Percentiles rank a stretch among this genome's conserved stretches.
Conservation (phyloP, 345 rosid species). For the Corchorus capsularis region DNA sequence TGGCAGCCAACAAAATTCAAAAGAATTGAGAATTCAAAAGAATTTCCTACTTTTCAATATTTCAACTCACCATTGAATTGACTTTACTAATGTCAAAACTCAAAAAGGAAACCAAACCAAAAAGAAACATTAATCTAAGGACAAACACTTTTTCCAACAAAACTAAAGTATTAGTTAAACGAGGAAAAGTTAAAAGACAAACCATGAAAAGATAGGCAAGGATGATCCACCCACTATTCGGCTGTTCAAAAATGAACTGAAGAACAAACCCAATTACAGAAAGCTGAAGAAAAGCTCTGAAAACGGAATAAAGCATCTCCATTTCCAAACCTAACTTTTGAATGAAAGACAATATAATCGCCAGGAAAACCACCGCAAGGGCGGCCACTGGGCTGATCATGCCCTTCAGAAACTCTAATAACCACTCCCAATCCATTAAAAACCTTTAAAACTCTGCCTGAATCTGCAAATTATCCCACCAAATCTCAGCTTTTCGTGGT, state of each 20-base stretch:
- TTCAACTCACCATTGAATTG: neutral
- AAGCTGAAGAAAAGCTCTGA: slow-evolving; percentile 78
- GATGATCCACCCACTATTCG: slow-evolving; percentile 64
- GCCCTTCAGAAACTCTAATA: slow-evolving; percentile 55
- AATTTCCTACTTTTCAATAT: neutral
- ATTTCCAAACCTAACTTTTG: slow-evolving; percentile 73
- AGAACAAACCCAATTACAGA: slow-evolving; percentile 88
- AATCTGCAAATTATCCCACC: neutral
- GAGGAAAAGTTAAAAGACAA: neutral
- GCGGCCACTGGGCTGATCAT: slow-evolving; percentile 89
- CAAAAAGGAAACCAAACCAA: neutral
- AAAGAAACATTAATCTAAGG: slow-evolving; percentile 3
- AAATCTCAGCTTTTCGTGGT: neutral
- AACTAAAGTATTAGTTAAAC: neutral
- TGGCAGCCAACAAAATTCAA: neutral
- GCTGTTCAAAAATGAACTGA: slow-evolving; percentile 72
- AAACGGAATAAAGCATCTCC: slow-evolving; percentile 79
- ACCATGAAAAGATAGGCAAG: slow-evolving; percentile 94
- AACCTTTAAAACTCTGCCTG: neutral
- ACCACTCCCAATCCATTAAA: slow-evolving; percentile 53
- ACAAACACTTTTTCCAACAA: neutral
- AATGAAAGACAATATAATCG: slow-evolving; percentile 54
- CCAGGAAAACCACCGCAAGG: slow-evolving; percentile 70
- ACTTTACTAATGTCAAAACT: neutral
- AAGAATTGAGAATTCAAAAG: neutral